Evolutionary conservation across 2,329 filamentous ascomycete species (phyloP), one percentile per base, ranked within the genome.

Genomic region (Magnaporthales sp.): DNA sequence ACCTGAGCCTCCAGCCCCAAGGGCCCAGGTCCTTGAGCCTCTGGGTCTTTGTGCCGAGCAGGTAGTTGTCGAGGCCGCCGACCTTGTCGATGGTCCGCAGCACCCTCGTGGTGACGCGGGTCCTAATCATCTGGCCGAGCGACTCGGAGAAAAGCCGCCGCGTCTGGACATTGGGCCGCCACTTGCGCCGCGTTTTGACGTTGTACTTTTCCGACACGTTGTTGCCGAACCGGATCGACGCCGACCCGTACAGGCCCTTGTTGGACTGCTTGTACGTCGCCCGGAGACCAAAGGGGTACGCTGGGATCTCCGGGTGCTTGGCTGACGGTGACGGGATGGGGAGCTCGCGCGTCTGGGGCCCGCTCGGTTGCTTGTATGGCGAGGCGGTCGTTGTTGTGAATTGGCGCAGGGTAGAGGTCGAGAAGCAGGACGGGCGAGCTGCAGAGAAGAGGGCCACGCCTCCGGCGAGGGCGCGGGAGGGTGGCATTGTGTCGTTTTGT

Each of bases 11-110:
- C 95, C 95, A 99, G 7, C 95, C 95, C 70, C 90, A 90, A 65
- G 94, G 88, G 5, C 95, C 95, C 67, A 99, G 82, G 77, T 97
- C 92, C 80, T 89, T 91, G 74, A 98, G 84, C 70, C 95, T 86
- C 56, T 83, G 84, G 19, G 89, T 81, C 79, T 92, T 95, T 75
- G 88, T 85, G 71, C 92, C 93, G 58, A 97, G 82, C 62, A 99
- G 82, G 79, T 99, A 99, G 74, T 93, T 88, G 77, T 99, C 95
- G 70, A 99, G 83, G 8, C 95, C 93, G 68, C 94, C 94, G 69
- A 90, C 87, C 75, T 93, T 94, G 75, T 92, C 88, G 74, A 98
- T 91, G 46, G 88, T 89, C 74, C 86, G 83, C 72, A 90, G 81
- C 29, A 92, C 90, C 67, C 86, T 84, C 56, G 90, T 83, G 7